Conservation (phyloP, 2,329 filamentous ascomycete species). For the Xylariaceae sp. region DNA sequence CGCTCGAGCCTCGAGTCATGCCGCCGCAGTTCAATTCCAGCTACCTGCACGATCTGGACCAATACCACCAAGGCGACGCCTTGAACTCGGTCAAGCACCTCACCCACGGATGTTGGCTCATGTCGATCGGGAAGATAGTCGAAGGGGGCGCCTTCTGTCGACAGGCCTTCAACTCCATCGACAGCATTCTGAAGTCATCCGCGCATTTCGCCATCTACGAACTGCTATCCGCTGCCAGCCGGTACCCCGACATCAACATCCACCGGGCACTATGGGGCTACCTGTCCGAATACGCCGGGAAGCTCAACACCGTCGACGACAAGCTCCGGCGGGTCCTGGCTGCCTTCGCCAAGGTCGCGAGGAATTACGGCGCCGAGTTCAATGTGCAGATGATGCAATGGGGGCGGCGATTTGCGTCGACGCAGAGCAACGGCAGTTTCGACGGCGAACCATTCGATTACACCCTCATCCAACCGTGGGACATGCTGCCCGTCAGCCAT, state of each 20-base stretch:
- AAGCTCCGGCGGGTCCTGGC: conserved; percentile 21
- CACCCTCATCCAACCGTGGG: conserved; percentile 28
- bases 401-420: conserved; percentile 23
- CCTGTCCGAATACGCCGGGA: conserved; percentile 19
- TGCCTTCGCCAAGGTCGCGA: conserved; percentile 21
- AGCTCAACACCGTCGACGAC: conserved; percentile 17
- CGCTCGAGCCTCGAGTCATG: conserved; percentile 14
- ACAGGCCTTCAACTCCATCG: conserved; percentile 22
- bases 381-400: conserved; percentile 24
- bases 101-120: conserved; percentile 27
- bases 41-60: conserved; percentile 24
- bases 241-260: conserved; percentile 21
- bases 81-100: conserved; percentile 24
- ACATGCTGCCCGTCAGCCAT: conserved; percentile 22
- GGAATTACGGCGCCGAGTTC: conserved; percentile 20
- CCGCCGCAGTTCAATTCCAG: conserved; percentile 10
- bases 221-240: conserved; percentile 7
- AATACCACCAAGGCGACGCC: conserved; percentile 24
- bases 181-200: conserved; percentile 23
- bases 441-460: conserved; percentile 29
- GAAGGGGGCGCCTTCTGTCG: conserved; percentile 25
- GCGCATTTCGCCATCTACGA: conserved; percentile 24
- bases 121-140: conserved; percentile 22
- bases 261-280: conserved; percentile 25
- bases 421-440: conserved; percentile 23